Conservation (phyloP, 352 stramenopile species). For the Phytophthora uliginosa region DNA sequence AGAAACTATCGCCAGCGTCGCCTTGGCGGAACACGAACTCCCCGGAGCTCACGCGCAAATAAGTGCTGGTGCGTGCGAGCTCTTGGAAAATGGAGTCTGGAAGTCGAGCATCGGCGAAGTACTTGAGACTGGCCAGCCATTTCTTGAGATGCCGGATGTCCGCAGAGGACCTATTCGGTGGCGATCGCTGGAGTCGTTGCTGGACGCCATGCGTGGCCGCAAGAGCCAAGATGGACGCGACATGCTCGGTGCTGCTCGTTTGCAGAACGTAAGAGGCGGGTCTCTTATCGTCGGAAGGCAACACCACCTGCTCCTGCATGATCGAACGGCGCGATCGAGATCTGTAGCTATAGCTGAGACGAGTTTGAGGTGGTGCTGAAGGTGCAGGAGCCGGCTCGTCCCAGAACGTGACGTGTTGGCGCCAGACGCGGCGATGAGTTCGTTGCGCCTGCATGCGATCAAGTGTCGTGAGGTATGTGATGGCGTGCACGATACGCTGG, state of each 20-base stretch:
- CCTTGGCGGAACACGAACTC: constrained; percentile 82
- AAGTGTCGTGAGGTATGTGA: constrained; percentile 69
- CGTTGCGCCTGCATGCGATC: constrained; percentile 57
- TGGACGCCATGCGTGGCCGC: constrained; percentile 44
- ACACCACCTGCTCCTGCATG: constrained; percentile 8
- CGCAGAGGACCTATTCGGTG: constrained; percentile 41
- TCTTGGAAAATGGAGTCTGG: constrained; percentile 65
- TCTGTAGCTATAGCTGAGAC: constrained; percentile 8
- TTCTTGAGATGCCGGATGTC: constrained; percentile 73
- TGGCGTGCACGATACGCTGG: constrained; percentile 60
- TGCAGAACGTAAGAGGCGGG: constrained; percentile 50
- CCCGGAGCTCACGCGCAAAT: constrained; percentile 49
- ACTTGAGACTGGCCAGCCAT: constrained; percentile 74
- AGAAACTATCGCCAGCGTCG: constrained; percentile 76
- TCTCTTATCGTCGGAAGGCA: constrained; percentile 12
- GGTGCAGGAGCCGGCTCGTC: constrained; percentile 25
- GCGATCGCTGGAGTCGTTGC: constrained; percentile 47
- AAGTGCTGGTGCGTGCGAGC: constrained; percentile 57
- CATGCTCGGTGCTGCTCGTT: constrained; percentile 47
- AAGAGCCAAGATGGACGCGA: constrained; percentile 47
- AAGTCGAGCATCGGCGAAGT: constrained; percentile 67
- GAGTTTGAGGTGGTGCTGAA: not conserved
- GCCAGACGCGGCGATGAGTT: constrained; percentile 62
- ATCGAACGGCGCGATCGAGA: constrained; percentile 1
- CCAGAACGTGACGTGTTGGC: constrained; percentile 51